These are phyloP conservation scores for Mycena leptocephala DNA, from an alignment of 768 basidiomycete species.

Conservation along the genomic window DNA sequence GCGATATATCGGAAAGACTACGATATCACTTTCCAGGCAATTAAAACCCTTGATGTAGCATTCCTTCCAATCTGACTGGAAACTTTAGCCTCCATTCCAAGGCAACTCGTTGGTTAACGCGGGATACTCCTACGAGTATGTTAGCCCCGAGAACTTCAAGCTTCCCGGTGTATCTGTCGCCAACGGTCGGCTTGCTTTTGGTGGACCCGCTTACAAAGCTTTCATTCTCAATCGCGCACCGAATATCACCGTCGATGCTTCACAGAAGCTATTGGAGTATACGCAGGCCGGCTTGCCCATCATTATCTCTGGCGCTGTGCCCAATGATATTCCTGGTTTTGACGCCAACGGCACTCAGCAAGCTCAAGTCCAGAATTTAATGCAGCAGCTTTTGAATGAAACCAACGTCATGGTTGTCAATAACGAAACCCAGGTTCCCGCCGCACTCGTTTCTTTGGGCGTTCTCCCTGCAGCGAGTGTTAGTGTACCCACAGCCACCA, in stretches of 20 bases:
- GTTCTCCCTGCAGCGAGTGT: constrained; percentile 30
- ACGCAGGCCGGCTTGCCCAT: constrained; percentile 30
- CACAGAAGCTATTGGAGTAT: constrained; percentile 29
- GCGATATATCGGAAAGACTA: constrained; percentile 34
- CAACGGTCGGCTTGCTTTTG: constrained; percentile 23
- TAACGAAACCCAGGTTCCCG: constrained; percentile 24
- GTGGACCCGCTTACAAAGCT: constrained; percentile 35
- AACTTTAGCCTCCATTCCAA: constrained; percentile 28
- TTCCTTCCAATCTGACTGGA: too few relatives aligned
- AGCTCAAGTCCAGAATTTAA: constrained; percentile 28
- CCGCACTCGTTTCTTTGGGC: constrained; percentile 19
- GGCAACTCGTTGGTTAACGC: constrained; percentile 25
- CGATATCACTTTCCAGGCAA: constrained; percentile 21
- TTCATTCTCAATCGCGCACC: constrained; percentile 24
- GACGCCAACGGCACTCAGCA: constrained; percentile 17
- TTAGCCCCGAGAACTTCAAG: constrained; percentile 34
- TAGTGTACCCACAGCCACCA: neutral
- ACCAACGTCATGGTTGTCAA: constrained; percentile 17
- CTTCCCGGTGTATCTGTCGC: constrained; percentile 35
- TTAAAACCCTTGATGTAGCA: too few relatives aligned
- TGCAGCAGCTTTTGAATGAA: constrained; percentile 26
- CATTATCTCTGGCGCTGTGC: constrained; percentile 20
- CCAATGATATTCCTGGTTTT: constrained; percentile 35
- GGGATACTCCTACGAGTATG: constrained; percentile 35
- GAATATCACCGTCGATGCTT: constrained; percentile 34